Evolutionary conservation across 116 monocot genomes (phyloP), one percentile per base, ranked within the genome.

Genomic region (Iris pallida): DNA sequence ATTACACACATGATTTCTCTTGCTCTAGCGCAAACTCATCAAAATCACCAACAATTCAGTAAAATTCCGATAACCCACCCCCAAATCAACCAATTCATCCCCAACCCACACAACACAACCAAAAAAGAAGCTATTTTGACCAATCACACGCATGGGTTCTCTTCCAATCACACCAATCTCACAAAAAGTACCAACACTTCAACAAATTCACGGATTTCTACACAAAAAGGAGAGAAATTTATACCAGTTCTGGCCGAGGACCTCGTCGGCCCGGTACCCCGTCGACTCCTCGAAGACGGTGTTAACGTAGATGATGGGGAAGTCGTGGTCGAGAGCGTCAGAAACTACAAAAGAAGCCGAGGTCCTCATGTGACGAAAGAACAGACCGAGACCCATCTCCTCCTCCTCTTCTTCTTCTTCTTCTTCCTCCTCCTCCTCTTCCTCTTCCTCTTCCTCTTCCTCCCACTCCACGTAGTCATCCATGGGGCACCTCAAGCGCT

Each of bases 181-280:
- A 30, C 30, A 0, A 30, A 30, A 30, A 30, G 2, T 30, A 30
- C 30, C 30, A 30, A 30, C 30, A 30, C 0, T 30, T 30, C 30
- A 30, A 30, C 30, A 30, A 30, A 30, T 30, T 30, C 30, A 30
- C 30, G 30, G n/a, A 16, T 44, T 14, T 46, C 12, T 6, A 47
- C 14, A 48, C 17, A 53, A 14, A 67, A 66, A 8, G 20, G 51
- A 4, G 1, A 55, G 2, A 15, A 13, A 47, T 7, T 53, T 18
- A 19, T 76, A 93, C 93, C 93, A 93, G 55, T 93, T 93, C 49
- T 86, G 70, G 68, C 93, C 93, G 66, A 93, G 87, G 61, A 93
- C 82, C 68, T 93, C 93, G 40, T 89, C 84, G 15, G 93, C 84
- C 56, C 86, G 76, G 82, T 93, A 93, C 0, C 93, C 93, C 8